Base-by-base conservation (phyloP, 805 yeast species). In the Kuraishia capsulata region DNA sequence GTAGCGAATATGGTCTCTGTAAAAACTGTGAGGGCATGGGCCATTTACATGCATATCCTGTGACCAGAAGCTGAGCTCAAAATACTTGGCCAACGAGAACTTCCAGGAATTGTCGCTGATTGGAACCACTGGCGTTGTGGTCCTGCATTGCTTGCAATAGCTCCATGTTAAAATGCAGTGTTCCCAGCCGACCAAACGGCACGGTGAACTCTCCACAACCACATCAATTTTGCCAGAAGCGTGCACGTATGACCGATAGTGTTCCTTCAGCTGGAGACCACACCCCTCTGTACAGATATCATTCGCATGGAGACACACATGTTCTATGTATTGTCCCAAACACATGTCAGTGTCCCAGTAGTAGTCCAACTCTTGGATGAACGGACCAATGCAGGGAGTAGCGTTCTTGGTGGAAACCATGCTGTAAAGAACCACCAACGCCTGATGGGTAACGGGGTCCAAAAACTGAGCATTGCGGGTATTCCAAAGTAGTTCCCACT, bases 381-480 rank as follows among this genome's bases (percentile, higher is more conserved):
- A 86, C 0, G 99, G 98, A 0, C 97, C 97, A 30, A 78, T 65
- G 51, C 98, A 92, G 0, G 97, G 97, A 0, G 95, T 87, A 0
- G 94, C 83, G 30, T 86, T 82, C 49, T 80, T 81, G 6, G 79
- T 74, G 3, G 90, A 83, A 1, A 88, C 90, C 62, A 86, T 75
- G 1, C 95, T 83, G 50, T 82, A 86, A 19, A 90, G 62, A 11
- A 87, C 74, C 4, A 83, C 74, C 23, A 94, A 76, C 48, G 74
- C 81, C 50, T 87, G 95, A 53, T 90, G 96, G 31, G 70, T 67
- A 16, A 73, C 72, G 0, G 88, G 84, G 30, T 74, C 92, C 46
- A 71, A 68, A 50, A 74, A 68, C n/a, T 77, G 67, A 33, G 69
- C 61, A 35, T 69, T 67, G 47, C 56, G 59, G 5, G 50, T 43